These are phyloP conservation scores for Talaromyces sp. DNA, from an alignment of 2,329 filamentous ascomycete species.

Conservation along the genomic window DNA sequence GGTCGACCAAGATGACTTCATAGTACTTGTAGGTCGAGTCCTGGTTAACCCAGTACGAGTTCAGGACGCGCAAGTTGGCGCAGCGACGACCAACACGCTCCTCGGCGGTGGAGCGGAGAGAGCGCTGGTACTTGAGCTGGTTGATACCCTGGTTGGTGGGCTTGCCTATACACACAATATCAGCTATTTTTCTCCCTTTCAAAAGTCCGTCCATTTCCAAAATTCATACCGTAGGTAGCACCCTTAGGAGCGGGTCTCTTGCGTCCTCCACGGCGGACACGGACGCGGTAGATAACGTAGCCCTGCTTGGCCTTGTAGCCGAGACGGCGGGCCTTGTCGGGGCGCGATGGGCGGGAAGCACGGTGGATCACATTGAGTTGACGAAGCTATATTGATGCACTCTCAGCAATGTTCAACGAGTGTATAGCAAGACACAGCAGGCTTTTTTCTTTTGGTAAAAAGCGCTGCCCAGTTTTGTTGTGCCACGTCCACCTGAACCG, in stretches of 20 bases:
- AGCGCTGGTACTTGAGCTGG: conserved; percentile 99
- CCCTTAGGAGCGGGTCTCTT: conserved; percentile 96
- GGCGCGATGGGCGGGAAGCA: conserved; percentile 93
- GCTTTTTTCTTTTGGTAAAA: conserved; percentile 24
- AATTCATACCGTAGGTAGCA: conserved; percentile 86
- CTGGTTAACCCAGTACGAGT: conserved; percentile 99
- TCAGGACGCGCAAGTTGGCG: conserved; percentile 98
- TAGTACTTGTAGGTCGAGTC: conserved; percentile 99
- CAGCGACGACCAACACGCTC: conserved; percentile 99
- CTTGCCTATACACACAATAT: conserved; percentile 65
- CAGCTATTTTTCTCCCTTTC: conserved; percentile 10
- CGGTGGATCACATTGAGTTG: conserved; percentile 99
- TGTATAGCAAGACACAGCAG: conserved; percentile 74
- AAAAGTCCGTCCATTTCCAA: no score
- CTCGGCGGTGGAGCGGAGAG: conserved; percentile 94
- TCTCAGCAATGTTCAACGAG: conserved; percentile 99
- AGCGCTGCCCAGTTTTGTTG: conserved; percentile 20
- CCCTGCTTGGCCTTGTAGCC: conserved; percentile 99
- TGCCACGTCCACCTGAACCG: conserved; percentile 44
- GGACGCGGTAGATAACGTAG: conserved; percentile 99
- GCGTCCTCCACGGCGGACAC: conserved; percentile 96
- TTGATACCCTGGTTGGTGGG: conserved; percentile 99
- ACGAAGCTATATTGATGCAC: conserved; percentile 99
- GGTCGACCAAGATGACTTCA: conserved; percentile 99
- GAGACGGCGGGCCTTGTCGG: conserved; percentile 99